A percentile compares a stretch with the other conserved stretches of the same genome.
Conservation (phyloP, 2,329 filamentous ascomycete species). For the Meredithiella fracta region DNA sequence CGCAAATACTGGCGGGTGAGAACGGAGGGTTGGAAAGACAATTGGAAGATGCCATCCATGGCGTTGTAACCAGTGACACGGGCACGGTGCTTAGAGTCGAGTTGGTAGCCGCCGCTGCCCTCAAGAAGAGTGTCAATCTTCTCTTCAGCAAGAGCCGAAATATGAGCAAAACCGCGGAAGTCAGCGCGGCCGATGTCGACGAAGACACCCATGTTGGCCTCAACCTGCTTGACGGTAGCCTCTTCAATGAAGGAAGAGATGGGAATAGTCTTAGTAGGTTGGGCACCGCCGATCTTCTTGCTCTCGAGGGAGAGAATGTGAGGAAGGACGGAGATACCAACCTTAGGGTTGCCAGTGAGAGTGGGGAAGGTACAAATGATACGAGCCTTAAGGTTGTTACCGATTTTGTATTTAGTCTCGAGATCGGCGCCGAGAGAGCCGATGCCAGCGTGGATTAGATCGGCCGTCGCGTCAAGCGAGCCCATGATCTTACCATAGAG, state of each 20-base stretch:
- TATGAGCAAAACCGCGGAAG: constrained; percentile 78
- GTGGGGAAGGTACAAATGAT: constrained; percentile 77
- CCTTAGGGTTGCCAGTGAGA: constrained; percentile 55
- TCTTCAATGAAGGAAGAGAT: constrained; percentile 62
- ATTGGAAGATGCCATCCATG: constrained; percentile 67
- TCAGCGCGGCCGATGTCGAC: constrained; percentile 48
- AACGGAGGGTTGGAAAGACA: constrained; percentile 69
- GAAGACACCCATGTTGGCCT: constrained; percentile 67
- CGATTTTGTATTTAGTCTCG: constrained; percentile 63
- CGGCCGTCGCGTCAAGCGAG: constrained; percentile 75
- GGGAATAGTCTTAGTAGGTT: constrained; percentile 43
- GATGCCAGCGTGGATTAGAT: constrained; percentile 73
- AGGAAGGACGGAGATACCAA: constrained; percentile 78
- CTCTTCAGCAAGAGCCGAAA: constrained; percentile 78
- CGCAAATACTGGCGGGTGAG: constrained; percentile 79
- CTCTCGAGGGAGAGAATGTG: constrained; percentile 53
- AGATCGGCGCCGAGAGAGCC: constrained; percentile 54
- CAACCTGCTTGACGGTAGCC: constrained; percentile 65
- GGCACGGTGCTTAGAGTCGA: constrained; percentile 62
- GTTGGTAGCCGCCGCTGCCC: constrained; percentile 58
- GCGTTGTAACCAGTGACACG: constrained; percentile 76
- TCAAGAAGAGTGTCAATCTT: constrained; percentile 74
- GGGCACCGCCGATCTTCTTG: constrained; percentile 26
- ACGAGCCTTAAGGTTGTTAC: constrained; percentile 69
- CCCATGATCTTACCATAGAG: constrained; percentile 83